Evolutionary conservation across 2,329 filamentous ascomycete genomes (phyloP).

Genomic region (Nothopassalora personata): DNA sequence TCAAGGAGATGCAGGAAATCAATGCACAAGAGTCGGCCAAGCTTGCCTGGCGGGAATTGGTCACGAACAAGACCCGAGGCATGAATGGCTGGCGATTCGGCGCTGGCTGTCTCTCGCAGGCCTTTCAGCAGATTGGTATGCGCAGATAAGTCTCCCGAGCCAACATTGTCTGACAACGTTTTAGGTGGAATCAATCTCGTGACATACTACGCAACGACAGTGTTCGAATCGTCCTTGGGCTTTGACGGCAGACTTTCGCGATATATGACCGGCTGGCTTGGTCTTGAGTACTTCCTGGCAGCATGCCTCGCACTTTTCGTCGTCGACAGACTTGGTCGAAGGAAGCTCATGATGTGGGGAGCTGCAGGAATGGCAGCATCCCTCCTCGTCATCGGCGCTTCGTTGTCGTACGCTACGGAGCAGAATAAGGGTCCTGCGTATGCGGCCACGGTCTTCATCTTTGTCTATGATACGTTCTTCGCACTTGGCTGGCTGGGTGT

Average conservation of each 20-base stretch:
- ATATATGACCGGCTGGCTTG: conserved; percentile 20
- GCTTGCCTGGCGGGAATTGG: conserved; percentile 11
- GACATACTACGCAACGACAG: conserved; percentile 41
- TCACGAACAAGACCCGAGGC: conserved; percentile 9
- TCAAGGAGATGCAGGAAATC: conserved; percentile 25
- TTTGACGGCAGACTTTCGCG: conserved; percentile 14
- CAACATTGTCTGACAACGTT: not conserved
- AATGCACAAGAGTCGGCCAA: conserved; percentile 7
- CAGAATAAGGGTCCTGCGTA: conserved; percentile 10
- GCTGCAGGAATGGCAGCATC: conserved; percentile 25
- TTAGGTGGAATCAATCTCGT: conserved; percentile 17
- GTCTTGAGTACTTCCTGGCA: conserved; percentile 24
- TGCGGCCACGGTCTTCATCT: conserved; percentile 30
- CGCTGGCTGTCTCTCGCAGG: conserved; percentile 40
- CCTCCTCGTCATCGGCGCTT: conserved; percentile 19
- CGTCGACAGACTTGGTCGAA: conserved; percentile 56
- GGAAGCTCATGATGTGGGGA: conserved; percentile 33
- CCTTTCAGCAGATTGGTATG: conserved; percentile 39
- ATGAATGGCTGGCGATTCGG: conserved; percentile 18
- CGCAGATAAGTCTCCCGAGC: conserved; percentile 7
- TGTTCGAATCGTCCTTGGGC: conserved; percentile 34
- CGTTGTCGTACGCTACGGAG: conserved; percentile 4
- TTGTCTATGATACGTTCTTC: conserved; percentile 22
- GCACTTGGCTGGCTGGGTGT: conserved; percentile 28
- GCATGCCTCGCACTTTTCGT: conserved; percentile 50